Evolutionary conservation across 202 grass and related monocot genomes (phyloP), one percentile per base, ranked within the genome.

Genomic region (Brachypodium distachyon): DNA sequence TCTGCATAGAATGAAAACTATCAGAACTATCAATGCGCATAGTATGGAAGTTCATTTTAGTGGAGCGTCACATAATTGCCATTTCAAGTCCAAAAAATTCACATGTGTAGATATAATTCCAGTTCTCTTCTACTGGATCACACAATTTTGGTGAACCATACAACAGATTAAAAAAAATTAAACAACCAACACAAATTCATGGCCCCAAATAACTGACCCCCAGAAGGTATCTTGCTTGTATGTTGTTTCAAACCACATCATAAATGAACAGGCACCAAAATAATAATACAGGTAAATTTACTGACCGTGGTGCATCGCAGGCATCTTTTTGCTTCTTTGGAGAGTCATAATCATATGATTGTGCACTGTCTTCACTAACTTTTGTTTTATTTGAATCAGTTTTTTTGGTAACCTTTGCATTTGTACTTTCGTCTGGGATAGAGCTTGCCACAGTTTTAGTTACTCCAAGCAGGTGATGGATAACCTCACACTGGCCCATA

Each of bases 391-490:
- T 70, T 34, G 79, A 68, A 23, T 86, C 76, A 0, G 50, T 54
- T 47, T 93, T 90, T 53, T 83, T 79, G 13, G 85, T 63, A 67
- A 72, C 64, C 55, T 94, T 90, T 1, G 46, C 71, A 56, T 81
- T 28, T 53, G 47, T 19, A 83, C 13, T 64, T 75, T 91, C 86
- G 32, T 96, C 96, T 38, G 89, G 85, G 71, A 96, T 73, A 39
- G 85, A 67, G 72, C 81, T 89, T 38, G 67, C 81, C 46, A 93
- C 83, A 54, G 74, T 99, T 85, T 88, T 84, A 29, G 96, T 93
- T 38, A 99, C 92, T 27, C 92, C 87, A 46, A 99, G 62, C 66
- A 99, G 91, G 79, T 93, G 96, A 21, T 99, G 91, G 70, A 99
- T 93, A 59, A 99, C 87, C 87, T 99, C 96, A 13, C 87, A 91